These are phyloP conservation scores for Neurospora sp. DNA, from an alignment of 495 filamentous ascomycete genomes.

Conservation along the genomic window DNA sequence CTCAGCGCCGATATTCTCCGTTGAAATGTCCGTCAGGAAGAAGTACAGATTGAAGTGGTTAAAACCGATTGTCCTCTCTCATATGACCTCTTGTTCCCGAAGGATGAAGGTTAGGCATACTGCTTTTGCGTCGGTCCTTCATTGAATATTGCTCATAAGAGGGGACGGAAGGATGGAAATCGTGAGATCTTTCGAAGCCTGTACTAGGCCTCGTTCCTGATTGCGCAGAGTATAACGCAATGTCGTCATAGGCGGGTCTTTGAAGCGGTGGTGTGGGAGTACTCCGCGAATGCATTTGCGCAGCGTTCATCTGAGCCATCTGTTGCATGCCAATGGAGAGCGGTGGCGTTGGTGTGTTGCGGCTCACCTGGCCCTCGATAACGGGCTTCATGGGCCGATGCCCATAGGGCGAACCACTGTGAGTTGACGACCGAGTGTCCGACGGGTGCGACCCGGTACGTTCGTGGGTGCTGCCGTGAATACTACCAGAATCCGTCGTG, in stretches of 20 bases:
- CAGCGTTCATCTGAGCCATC: constrained; percentile 26
- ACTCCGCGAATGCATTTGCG: constrained; percentile 22
- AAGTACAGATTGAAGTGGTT: not conserved
- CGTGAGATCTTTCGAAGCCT: not conserved
- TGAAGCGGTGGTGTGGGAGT: constrained; percentile 34
- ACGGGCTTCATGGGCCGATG: constrained; percentile 33
- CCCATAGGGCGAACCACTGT: constrained; percentile 32
- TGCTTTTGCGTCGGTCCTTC: constrained; percentile 33
- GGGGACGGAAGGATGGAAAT: not conserved
- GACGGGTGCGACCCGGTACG: constrained; percentile 19
- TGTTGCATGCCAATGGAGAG: constrained; percentile 22
- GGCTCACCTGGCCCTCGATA: constrained; percentile 21
- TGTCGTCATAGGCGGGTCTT: constrained; percentile 12
- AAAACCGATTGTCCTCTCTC: constrained; percentile 31
- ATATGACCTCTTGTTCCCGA: constrained; percentile 33
- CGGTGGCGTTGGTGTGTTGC: constrained; percentile 35
- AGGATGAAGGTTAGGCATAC: constrained; percentile 19
- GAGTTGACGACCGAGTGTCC: constrained; percentile 30
- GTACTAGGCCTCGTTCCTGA: not conserved
- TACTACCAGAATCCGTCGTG: constrained; percentile 9
- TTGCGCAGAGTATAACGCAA: not conserved
- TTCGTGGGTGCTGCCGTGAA: constrained; percentile 11
- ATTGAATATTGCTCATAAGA: not conserved
- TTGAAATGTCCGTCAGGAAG: not conserved
- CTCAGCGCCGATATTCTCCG: not conserved